Evolutionary conservation across 495 filamentous ascomycete genomes (phyloP).

Genomic region (Lasiosphaeria hispida): DNA sequence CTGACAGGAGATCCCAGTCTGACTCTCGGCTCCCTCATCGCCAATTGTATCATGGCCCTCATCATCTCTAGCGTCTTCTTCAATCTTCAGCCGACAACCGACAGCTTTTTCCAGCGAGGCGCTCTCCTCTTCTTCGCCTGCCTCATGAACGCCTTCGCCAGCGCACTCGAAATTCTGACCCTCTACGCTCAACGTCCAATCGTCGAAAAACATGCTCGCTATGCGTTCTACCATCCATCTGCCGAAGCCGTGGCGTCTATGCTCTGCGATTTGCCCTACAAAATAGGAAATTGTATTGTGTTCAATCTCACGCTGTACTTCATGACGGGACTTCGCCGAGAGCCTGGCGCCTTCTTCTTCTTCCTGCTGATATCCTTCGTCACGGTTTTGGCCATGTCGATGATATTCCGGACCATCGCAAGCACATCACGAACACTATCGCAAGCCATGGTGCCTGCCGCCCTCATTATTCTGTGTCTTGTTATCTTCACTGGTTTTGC

Average conservation of each 20-base stretch:
- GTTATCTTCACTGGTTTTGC: constrained; percentile 90
- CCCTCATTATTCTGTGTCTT: constrained; percentile 75
- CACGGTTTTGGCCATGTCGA: constrained; percentile 70
- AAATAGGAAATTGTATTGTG: constrained; percentile 44
- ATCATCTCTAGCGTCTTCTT: constrained; percentile 83
- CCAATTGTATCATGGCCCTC: constrained; percentile 70
- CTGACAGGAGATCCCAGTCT: constrained; percentile 70
- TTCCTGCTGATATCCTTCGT: constrained; percentile 70
- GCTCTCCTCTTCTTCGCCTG: constrained; percentile 86
- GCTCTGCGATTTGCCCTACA: constrained; percentile 78
- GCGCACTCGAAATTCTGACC: constrained; percentile 75
- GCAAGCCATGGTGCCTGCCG: constrained; percentile 81
- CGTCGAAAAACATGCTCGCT: constrained; percentile 86
- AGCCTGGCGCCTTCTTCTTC: constrained; percentile 76
- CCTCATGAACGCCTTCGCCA: constrained; percentile 81
- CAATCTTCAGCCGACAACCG: constrained; percentile 60
- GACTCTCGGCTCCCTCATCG: constrained; percentile 66
- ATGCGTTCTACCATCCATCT: constrained; percentile 89
- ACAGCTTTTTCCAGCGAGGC: constrained; percentile 75
- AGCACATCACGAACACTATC: constrained; percentile 74
- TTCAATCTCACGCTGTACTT: constrained; percentile 82
- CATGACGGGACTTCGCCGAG: constrained; percentile 77
- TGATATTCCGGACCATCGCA: constrained; percentile 80
- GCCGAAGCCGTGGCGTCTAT: constrained; percentile 84
- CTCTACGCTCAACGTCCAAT: constrained; percentile 85